Percentiles rank a stretch among this genome's conserved stretches.
Evolutionary conservation across 441 rosid genomes (phyloP).

Genomic region (Euphorbia schlechtendalii): DNA sequence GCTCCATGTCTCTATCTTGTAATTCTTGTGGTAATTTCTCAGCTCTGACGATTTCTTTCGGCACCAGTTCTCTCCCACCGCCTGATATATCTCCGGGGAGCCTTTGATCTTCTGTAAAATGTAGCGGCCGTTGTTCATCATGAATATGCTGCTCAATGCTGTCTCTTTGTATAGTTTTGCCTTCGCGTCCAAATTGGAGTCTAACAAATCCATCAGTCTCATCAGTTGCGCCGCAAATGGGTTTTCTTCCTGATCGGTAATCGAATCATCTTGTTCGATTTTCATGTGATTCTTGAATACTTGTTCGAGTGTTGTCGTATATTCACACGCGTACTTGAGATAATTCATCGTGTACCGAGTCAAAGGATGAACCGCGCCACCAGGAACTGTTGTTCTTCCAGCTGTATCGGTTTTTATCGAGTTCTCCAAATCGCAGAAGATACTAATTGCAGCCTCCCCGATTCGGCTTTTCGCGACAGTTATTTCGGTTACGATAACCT

Average conservation of each 20-base stretch:
- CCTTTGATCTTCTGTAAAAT: conserved; percentile 77
- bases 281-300: conserved; percentile 66
- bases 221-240: conserved; percentile 48
- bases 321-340: no score
- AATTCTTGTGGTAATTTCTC: conserved; percentile 62
- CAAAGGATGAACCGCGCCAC: conserved; percentile 85
- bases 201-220: conserved; percentile 63
- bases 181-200: conserved; percentile 50
- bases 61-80: conserved; percentile 53
- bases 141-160: conserved; percentile 54
- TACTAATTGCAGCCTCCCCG: conserved; percentile 64
- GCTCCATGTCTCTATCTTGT: conserved; percentile 83
- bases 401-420: conserved; percentile 62
- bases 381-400: conserved; percentile 69
- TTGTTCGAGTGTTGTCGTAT: conserved; percentile 67
- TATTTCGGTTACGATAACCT: conserved; percentile 52
- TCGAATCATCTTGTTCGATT: conserved; percentile 51
- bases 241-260: no score
- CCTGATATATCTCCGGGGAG: conserved; percentile 49
- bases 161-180: conserved; percentile 65
- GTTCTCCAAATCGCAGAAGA: conserved; percentile 65
- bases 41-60: conserved; percentile 38
- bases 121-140: conserved; percentile 96
- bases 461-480: conserved; percentile 41
- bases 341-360: conserved; percentile 91